Percentiles rank a stretch among this genome's conserved stretches.
Conservation (phyloP, 108 stramenopile genomes). For the Cyclotella atomus region DNA sequence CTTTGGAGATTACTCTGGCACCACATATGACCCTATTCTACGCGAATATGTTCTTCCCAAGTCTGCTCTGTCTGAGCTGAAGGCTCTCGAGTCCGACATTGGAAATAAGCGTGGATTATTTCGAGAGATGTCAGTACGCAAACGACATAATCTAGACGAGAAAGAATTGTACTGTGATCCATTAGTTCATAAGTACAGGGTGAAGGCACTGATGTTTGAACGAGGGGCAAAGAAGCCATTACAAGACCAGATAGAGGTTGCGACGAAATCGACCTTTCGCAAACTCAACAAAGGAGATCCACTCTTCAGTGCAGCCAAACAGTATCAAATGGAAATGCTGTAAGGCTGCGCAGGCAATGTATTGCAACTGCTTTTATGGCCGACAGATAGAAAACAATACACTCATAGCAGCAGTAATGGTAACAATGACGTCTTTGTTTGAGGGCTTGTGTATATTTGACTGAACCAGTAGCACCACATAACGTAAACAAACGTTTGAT, state of each 20-base stretch:
- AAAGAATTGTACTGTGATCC: constrained; percentile 30
- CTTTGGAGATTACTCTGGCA: neutral
- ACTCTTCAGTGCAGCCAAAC: neutral
- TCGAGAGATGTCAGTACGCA: constrained; percentile 31
- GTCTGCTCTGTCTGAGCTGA: constrained; percentile 4
- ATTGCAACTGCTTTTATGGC: constrained; percentile 6
- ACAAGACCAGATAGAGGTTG: neutral
- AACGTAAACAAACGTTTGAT: no score
- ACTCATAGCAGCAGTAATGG: no score
- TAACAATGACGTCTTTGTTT: no score
- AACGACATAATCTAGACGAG: constrained; percentile 20
- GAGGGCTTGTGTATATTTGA: no score
- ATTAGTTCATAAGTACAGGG: constrained; percentile 23
- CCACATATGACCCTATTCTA: constrained; percentile 28
- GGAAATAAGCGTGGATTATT: constrained; percentile 19
- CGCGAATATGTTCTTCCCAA: constrained; percentile 22
- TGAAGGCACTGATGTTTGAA: constrained; percentile 20
- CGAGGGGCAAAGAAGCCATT: neutral
- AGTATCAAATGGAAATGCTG: neutral
- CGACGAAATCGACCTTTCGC: neutral
- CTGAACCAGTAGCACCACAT: no score
- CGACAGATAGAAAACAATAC: neutral
- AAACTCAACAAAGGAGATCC: constrained; percentile 15
- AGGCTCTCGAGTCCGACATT: constrained; percentile 19
- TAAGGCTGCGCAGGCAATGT: neutral